Base-by-base conservation (phyloP, 2,329 filamentous ascomycete genomes). In the Cadophora sp. region DNA sequence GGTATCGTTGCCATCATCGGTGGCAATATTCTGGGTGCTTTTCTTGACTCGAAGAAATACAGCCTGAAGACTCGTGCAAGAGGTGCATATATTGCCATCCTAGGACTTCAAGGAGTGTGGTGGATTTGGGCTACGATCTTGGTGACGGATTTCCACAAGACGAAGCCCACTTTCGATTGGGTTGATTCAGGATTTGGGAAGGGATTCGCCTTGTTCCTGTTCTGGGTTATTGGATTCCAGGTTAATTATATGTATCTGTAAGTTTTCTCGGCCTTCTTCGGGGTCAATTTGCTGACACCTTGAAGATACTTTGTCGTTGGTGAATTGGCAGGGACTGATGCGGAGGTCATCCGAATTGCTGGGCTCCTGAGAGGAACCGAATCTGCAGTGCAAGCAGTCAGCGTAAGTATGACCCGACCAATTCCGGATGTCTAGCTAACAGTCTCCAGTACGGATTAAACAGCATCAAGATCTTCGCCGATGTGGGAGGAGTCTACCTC, bases 111-210 rank as follows among this genome's bases (percentile, higher is more conserved):
- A 72, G 90, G 90, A 0, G 89, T 81, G 0, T 92, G 89, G 85
- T 93, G 91, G 90, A 81, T 87, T 3, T 93, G 91, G 90, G 86
- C 85, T 0, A 91, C 89, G 0, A 78, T 93, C 1, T 77, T 91
- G 2, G 88, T 88, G 0, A 88, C 89, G 0, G 80, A 85, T 36
- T 93, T 87, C 76, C 81, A 81, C 18, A 77, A 79, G 13, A 85
- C 84, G 0, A 79, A 81, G 20, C 89, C 90, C 0, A 85, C 83
- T 0, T 90, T 87, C 71, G 91, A 93, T 76, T 93, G 91, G 91
- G 73, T 75, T 0, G 83, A 84, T 68, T 69, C 79, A 0, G 89
- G 88, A 0, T 93, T 93, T 64, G 90, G 89, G 0, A 81, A 82
- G 47, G 88, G 83, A 0, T 93, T 93, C 71, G 86, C 83, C 0